phyloP scores from a whole-genome alignment of 2,329 filamentous ascomycete genomes.

The Ceratocystis colombiana region DNA sequence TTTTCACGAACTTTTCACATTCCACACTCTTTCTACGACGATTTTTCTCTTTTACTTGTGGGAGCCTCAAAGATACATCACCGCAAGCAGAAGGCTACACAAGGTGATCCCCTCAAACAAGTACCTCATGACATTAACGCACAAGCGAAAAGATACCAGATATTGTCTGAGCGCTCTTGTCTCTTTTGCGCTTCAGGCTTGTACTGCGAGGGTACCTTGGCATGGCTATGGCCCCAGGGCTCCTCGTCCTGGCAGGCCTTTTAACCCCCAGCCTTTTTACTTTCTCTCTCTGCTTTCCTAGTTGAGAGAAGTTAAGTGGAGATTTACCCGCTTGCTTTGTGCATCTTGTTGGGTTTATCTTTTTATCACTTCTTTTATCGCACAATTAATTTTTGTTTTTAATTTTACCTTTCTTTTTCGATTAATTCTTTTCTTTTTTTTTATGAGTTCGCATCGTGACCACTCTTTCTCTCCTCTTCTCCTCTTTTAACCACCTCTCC shows the following conservation, averaged over 20 bases:
- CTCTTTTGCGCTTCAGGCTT: neutral
- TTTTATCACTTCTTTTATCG: conserved; percentile 3
- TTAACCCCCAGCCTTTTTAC: conserved; percentile 10
- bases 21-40: too few relatives aligned
- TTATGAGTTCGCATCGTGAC: neutral
- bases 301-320: neutral
- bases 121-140: neutral
- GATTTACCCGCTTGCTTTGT: neutral
- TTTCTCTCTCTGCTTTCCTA: neutral
- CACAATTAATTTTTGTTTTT: neutral
- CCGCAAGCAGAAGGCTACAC: neutral
- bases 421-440: neutral
- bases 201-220: conserved; percentile 7
- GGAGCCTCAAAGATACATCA: neutral
- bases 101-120: neutral
- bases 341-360: conserved; percentile 6
- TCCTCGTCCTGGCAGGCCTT: neutral
- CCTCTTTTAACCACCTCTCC: neutral
- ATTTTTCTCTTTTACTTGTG: neutral
- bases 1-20: neutral
- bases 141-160: conserved; percentile 14
- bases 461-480: neutral
- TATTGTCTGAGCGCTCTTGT: conserved; percentile 12
- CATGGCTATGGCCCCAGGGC: neutral
- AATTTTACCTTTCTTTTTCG: neutral